Percentiles rank a stretch among this genome's conserved stretches.
These are phyloP conservation scores for Mayamaea pseudoterrestris DNA, from an alignment of 108 stramenopile species.

Conservation along the genomic window DNA sequence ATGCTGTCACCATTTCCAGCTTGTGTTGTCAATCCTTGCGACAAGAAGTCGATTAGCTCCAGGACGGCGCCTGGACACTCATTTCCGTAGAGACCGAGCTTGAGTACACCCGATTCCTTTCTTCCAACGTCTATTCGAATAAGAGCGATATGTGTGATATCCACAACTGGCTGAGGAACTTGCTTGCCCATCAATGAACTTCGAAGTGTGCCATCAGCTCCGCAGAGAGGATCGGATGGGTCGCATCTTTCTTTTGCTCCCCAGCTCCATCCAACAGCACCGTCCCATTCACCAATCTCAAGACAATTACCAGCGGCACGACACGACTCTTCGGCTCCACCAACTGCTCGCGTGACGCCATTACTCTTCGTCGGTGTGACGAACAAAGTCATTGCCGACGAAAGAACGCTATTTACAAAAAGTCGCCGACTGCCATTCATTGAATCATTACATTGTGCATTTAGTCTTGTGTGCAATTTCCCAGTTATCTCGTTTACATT, in stretches of 20 bases:
- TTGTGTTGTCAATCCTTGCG: constrained; percentile 37
- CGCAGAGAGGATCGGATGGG: constrained; percentile 60
- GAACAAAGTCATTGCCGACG: too few relatives aligned
- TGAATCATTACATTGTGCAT: too few relatives aligned
- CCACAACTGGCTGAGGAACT: constrained; percentile 19
- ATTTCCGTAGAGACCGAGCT: constrained; percentile 62
- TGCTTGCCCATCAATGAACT: constrained; percentile 27
- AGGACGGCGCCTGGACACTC: constrained; percentile 22
- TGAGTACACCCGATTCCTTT: constrained; percentile 29
- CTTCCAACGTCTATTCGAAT: constrained; percentile 43
- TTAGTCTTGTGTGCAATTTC: too few relatives aligned
- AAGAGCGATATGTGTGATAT: constrained; percentile 46
- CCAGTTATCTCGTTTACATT: too few relatives aligned
- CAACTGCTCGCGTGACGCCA: constrained; percentile 57
- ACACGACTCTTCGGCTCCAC: constrained; percentile 55
- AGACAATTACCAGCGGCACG: constrained; percentile 65
- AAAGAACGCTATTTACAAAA: too few relatives aligned
- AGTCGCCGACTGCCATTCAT: too few relatives aligned
- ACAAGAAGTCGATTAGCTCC: constrained; percentile 46
- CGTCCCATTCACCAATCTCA: constrained; percentile 65
- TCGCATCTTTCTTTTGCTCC: constrained; percentile 76
- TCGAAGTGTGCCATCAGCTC: constrained; percentile 42
- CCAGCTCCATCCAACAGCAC: constrained; percentile 82
- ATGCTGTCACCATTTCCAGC: constrained; percentile 44
- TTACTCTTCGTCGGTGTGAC: too few relatives aligned